Evolutionary conservation across 2,329 filamentous ascomycete genomes (phyloP).

Genomic region (Ascochyta viciae-villosae): DNA sequence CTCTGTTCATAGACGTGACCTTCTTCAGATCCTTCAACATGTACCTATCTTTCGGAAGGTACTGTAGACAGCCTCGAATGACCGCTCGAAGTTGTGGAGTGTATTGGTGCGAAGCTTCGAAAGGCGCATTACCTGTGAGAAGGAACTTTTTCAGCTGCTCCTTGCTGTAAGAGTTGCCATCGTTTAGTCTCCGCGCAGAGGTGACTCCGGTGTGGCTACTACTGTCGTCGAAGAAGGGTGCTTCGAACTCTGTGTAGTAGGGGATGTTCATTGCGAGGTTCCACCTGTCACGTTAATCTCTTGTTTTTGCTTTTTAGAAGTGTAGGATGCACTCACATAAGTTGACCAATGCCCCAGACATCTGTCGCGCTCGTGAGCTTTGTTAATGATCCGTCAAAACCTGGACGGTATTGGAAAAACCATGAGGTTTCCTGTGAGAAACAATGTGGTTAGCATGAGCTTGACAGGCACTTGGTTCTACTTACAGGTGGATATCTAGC

Average conservation of each 20-base stretch:
- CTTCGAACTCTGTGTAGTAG: background rate
- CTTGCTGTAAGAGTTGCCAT: background rate
- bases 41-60: background rate
- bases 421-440: background rate
- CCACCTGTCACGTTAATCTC: background rate
- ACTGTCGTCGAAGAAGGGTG: background rate
- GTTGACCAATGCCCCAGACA: slow-evolving; percentile 3
- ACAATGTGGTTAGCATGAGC: background rate
- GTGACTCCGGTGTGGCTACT: background rate
- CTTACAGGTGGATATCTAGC: slow-evolving; percentile 3
- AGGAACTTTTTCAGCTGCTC: background rate
- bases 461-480: background rate
- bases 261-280: background rate
- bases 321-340: slow-evolving; percentile 1
- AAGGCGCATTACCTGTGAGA: background rate
- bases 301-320: background rate
- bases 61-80: background rate
- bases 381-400: background rate
- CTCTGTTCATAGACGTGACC: background rate
- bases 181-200: background rate
- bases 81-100: background rate
- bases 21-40: too few species aligned
- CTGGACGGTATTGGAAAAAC: background rate
- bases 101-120: background rate
- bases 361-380: slow-evolving; percentile 5